These are phyloP conservation scores for Pythium angustatum DNA, from an alignment of 352 stramenopile genomes.

Conservation along the genomic window DNA sequence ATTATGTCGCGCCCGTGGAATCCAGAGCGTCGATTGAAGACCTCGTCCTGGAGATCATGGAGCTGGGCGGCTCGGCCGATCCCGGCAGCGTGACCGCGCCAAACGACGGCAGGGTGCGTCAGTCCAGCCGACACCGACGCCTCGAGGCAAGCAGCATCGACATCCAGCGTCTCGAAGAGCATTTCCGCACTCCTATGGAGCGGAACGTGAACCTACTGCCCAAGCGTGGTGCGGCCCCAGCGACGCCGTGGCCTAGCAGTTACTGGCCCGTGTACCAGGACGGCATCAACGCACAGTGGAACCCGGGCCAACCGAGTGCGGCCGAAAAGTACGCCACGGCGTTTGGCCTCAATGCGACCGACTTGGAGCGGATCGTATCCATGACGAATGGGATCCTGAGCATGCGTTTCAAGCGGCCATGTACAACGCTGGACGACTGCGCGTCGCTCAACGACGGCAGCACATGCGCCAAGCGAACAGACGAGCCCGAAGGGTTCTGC, in stretches of 20 bases:
- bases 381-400: background rate
- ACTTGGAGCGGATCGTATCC: conserved; percentile 31
- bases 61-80: background rate
- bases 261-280: conserved; percentile 70
- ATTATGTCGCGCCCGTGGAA: conserved; percentile 2
- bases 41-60: conserved; percentile 14
- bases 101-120: background rate
- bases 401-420: conserved; percentile 2
- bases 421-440: conserved; percentile 10
- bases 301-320: conserved; percentile 7
- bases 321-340: conserved; percentile 33
- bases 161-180: conserved; percentile 17
- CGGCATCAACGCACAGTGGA: conserved; percentile 57
- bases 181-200: conserved; percentile 20
- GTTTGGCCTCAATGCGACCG: conserved; percentile 7
- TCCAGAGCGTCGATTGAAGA: conserved; percentile 17
- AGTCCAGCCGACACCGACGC: background rate
- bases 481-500: background rate
- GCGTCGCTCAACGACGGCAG: conserved; percentile 8
- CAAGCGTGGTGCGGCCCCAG: background rate
- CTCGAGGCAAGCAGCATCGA: conserved; percentile 12
- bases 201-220: conserved; percentile 12
- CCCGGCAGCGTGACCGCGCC: conserved; percentile 1
- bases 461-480: conserved; percentile 22
- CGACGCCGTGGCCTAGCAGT: conserved; percentile 26